These are phyloP conservation scores for Orbilia javanica DNA, from an alignment of 2,329 filamentous ascomycete species.

Conservation along the genomic window DNA sequence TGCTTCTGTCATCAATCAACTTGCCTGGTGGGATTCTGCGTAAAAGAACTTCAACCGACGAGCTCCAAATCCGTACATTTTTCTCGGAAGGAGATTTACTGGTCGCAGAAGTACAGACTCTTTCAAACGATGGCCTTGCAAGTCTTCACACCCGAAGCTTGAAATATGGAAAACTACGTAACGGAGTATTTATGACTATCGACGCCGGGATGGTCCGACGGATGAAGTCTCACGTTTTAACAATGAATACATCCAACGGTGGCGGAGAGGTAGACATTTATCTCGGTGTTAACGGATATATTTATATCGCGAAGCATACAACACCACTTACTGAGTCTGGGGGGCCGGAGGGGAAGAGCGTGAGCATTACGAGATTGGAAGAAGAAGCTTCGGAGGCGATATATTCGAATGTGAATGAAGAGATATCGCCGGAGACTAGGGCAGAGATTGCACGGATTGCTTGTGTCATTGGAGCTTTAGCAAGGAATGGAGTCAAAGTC, in stretches of 20 bases:
- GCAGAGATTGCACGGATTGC: constrained; percentile 87
- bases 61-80: constrained; percentile 96
- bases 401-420: constrained; percentile 95
- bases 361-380: constrained; percentile 84
- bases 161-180: constrained; percentile 94
- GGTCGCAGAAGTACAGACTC: constrained; percentile 91
- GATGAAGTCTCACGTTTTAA: constrained; percentile 87
- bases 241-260: constrained; percentile 73
- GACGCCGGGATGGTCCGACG: constrained; percentile 85
- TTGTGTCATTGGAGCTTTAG: constrained; percentile 83
- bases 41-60: constrained; percentile 92
- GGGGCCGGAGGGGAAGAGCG: constrained; percentile 68
- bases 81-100: constrained; percentile 95
- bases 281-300: constrained; percentile 94
- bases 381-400: constrained; percentile 86
- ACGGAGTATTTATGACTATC: constrained; percentile 88
- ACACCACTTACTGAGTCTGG: constrained; percentile 64
- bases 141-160: constrained; percentile 88
- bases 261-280: constrained; percentile 83
- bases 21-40: constrained; percentile 92
- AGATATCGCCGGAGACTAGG: constrained; percentile 80
- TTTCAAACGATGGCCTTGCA: constrained; percentile 87
- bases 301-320: constrained; percentile 90
- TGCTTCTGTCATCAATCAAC: constrained; percentile 92
- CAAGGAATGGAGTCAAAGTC: constrained; percentile 83